Percentiles rank a stretch among this genome's conserved stretches.
These are phyloP conservation scores for Paracorniculantispora psalliotae DNA, from an alignment of 2,329 filamentous ascomycete genomes.

Conservation along the genomic window DNA sequence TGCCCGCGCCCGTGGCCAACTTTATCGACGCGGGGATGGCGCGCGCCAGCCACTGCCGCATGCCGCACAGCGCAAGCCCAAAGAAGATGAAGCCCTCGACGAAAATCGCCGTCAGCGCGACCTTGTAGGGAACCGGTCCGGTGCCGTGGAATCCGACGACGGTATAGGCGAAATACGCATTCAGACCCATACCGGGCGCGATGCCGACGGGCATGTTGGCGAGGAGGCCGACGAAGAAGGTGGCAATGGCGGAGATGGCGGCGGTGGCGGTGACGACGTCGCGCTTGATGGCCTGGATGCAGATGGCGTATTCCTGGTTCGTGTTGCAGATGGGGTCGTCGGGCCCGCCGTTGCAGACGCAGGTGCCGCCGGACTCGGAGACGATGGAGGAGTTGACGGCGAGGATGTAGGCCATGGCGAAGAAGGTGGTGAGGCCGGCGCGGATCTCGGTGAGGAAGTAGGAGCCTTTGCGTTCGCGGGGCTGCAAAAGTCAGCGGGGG, in stretches of 20 bases:
- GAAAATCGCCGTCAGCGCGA: constrained; percentile 82
- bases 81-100: constrained; percentile 86
- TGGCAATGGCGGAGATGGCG: constrained; percentile 71
- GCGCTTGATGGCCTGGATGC: constrained; percentile 60
- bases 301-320: constrained; percentile 59
- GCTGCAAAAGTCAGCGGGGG: constrained; percentile 43
- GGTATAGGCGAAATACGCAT: constrained; percentile 81
- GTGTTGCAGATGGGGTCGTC: constrained; percentile 48
- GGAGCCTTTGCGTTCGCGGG: constrained; percentile 66
- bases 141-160: constrained; percentile 69
- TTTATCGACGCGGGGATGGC: constrained; percentile 82
- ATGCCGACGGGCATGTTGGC: constrained; percentile 59
- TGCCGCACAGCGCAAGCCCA: constrained; percentile 68
- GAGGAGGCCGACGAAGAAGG: constrained; percentile 79
- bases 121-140: constrained; percentile 66
- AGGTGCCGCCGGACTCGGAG: constrained; percentile 67
- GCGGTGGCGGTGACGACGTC: constrained; percentile 83
- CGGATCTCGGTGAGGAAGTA: constrained; percentile 80
- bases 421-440: constrained; percentile 76
- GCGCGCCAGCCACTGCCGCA: constrained; percentile 84
- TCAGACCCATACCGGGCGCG: constrained; percentile 55
- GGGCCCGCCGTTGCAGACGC: constrained; percentile 56
- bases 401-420: constrained; percentile 55
- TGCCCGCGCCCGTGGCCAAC: constrained; percentile 78
- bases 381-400: constrained; percentile 50